phyloP scores from a whole-genome alignment of 331 rosid genomes.

The Quercus lobata region DNA sequence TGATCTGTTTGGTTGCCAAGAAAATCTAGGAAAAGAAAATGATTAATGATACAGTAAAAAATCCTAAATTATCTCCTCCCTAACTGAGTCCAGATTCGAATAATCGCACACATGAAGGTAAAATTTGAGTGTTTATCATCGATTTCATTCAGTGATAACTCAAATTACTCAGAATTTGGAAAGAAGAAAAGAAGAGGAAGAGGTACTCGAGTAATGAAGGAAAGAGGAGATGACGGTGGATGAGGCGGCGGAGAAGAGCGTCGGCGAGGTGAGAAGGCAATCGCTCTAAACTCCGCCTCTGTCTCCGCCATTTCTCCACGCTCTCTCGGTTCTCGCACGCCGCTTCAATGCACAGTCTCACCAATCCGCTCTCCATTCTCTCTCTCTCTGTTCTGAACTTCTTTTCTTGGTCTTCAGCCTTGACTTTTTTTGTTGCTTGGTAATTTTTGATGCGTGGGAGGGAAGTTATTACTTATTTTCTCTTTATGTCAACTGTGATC shows the following conservation, averaged over 20 bases:
- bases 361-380: conserved; percentile 39
- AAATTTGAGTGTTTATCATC: too few relatives aligned
- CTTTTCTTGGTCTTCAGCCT: not conserved
- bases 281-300: conserved; percentile 66
- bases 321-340: conserved; percentile 53
- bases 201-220: conserved; percentile 84
- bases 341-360: conserved; percentile 54
- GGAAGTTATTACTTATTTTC: not conserved
- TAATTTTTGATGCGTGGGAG: not conserved
- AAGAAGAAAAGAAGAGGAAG: not conserved
- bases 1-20: not conserved
- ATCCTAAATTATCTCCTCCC: not conserved
- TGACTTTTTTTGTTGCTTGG: not conserved
- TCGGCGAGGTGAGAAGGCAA: conserved; percentile 78
- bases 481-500: too few relatives aligned
- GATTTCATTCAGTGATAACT: not conserved
- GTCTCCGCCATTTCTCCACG: conserved; percentile 71
- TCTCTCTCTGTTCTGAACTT: not conserved
- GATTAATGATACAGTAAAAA: not conserved
- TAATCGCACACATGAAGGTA: too few relatives aligned
- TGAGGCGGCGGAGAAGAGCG: conserved; percentile 70
- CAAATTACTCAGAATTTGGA: not conserved
- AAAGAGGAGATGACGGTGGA: conserved; percentile 57
- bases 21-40: not conserved
- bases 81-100: not conserved